A percentile compares a stretch with the other conserved stretches of the same genome.
Conservation (phyloP, 176 grass and related monocot species). For the Carex scoparia region DNA sequence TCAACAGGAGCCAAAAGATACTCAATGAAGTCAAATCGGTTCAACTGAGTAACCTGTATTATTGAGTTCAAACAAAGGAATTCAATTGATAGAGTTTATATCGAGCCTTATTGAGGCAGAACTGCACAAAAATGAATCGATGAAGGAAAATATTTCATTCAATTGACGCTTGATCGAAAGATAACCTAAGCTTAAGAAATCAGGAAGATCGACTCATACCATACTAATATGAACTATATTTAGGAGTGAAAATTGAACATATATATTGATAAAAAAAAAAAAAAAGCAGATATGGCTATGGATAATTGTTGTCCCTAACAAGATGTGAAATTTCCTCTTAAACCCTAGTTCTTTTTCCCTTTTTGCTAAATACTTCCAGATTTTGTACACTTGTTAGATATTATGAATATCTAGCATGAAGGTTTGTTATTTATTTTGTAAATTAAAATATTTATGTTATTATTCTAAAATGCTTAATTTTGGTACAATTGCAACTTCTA, state of each 20-base stretch:
- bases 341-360: not conserved
- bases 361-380: not conserved
- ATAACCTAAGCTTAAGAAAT: not conserved
- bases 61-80: not conserved
- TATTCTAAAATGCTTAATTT: not conserved
- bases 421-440: not conserved
- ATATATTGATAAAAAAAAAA: not conserved
- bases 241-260: not conserved
- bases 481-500: no score
- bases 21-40: constrained; percentile 33
- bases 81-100: not conserved
- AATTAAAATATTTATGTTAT: not conserved
- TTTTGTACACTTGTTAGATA: not conserved
- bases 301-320: not conserved
- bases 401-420: not conserved
- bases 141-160: not conserved
- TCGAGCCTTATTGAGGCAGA: not conserved
- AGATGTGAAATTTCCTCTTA: not conserved
- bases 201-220: not conserved
- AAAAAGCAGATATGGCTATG: not conserved
- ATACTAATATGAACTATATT: not conserved
- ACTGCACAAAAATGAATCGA: not conserved
- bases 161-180: not conserved
- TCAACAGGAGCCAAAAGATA: constrained; percentile 30
- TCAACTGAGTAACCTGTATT: constrained; percentile 30